phyloP scores from a whole-genome alignment of 2,329 filamentous ascomycete genomes.

The Calonectria pteridis region DNA sequence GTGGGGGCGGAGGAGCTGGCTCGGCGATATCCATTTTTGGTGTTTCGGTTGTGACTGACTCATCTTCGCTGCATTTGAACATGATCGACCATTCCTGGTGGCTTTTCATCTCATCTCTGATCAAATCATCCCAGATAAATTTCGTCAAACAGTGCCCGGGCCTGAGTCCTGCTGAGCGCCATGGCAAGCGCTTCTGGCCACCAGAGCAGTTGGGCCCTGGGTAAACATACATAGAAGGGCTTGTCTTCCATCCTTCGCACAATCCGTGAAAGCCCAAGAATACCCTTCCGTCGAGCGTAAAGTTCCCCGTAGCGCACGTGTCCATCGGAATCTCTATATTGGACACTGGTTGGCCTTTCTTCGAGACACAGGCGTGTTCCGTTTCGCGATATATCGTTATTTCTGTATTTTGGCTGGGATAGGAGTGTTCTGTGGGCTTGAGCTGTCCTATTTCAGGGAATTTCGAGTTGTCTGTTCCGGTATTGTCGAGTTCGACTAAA shows the following conservation, averaged over 20 bases:
- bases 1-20: conserved; percentile 1
- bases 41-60: neutral
- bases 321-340: conserved; percentile 20
- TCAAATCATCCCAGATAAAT: conserved; percentile 14
- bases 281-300: conserved; percentile 25
- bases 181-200: neutral
- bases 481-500: neutral
- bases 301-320: conserved; percentile 27
- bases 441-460: no score
- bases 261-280: conserved; percentile 12
- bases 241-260: neutral
- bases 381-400: conserved; percentile 11
- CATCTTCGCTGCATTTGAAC: conserved; percentile 10
- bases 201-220: conserved; percentile 19
- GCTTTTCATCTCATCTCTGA: neutral
- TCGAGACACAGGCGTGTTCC: conserved; percentile 4
- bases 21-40: conserved; percentile 1
- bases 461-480: neutral
- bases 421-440: no score
- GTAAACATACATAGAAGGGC: conserved; percentile 22
- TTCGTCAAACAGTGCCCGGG: conserved; percentile 23
- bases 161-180: conserved; percentile 8
- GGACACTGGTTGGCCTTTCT: neutral
- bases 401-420: conserved; percentile 4
- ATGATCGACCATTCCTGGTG: conserved; percentile 23